Evolutionary conservation across 2,329 filamentous ascomycete genomes (phyloP).

Genomic region (Paecilomyces formosus): DNA sequence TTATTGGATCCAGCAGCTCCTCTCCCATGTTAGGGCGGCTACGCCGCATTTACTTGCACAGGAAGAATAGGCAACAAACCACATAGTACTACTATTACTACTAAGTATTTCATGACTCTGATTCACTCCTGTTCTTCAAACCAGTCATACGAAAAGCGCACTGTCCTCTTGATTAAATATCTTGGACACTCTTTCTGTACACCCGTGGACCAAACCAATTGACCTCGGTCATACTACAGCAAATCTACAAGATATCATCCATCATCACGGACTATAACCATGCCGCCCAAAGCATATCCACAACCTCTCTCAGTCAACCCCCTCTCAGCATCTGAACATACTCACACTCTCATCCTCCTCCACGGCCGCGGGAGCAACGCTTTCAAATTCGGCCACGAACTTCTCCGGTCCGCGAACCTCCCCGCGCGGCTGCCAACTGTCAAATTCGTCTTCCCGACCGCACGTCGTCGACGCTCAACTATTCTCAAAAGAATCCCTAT

Average conservation of each 20-base stretch:
- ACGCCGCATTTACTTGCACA: neutral
- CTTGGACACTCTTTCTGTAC: neutral
- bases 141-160: neutral
- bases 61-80: neutral
- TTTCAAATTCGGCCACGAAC: constrained; percentile 23
- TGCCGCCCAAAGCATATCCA: constrained; percentile 8
- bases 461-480: constrained; percentile 37
- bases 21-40: neutral
- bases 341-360: constrained; percentile 34
- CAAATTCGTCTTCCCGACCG: constrained; percentile 48
- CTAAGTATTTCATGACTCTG: neutral
- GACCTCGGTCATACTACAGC: too few relatives aligned
- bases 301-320: constrained; percentile 11
- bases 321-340: constrained; percentile 13
- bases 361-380: constrained; percentile 34
- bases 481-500: constrained; percentile 37
- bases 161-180: neutral
- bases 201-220: too few relatives aligned
- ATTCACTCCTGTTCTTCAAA: neutral
- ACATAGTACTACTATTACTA: neutral
- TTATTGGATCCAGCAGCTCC: neutral
- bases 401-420: constrained; percentile 19
- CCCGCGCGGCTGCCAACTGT: constrained; percentile 15
- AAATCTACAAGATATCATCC: neutral
- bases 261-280: neutral